Base-by-base conservation (phyloP, 768 basidiomycete species). In the Strobilomyces echinocephalus region DNA sequence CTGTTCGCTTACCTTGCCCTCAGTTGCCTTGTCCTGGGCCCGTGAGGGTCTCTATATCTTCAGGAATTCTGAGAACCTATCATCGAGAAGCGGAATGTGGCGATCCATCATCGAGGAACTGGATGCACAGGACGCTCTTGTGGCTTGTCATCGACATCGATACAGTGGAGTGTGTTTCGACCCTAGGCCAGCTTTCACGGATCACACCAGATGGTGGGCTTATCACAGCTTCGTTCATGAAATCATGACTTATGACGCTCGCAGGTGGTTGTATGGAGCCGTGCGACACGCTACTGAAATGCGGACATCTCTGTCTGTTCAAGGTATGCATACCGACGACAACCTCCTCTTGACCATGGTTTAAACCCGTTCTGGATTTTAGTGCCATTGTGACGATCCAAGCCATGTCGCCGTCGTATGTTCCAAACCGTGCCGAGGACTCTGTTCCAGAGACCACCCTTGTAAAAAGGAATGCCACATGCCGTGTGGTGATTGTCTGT, bases 11-110 rank as follows among this genome's bases (percentile, higher is more conserved):
- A 40, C 35, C 35, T 46, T 9, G 52, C 49, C 31, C 21, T 18
- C 55, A 76, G 88, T 90, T 39, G 86, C 89, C 0, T 65, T 91
- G 5, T 88, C 87, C 20, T 76, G 88, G 20, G 88, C 88, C 5
- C 78, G 80, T 46, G 81, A 91, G 55, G 88, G 88, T 5, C 70
- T 91, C 2, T 90, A 77, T 60, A 79, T 91, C 31, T 68, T 91
- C 4, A 89, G 89, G 20, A 88, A 88, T 49, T 80, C 84, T 0
- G 64, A 74, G 0, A 78, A 82, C 40, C 63, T 87, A 39, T 69
- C 77, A 5, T 68, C 73, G 15, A 73, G 69, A 52, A 82, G 79
- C 53, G 47, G 63, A 10, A 85, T 84, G 69, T 90, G 87, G 88
- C 65, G 63, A 1, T 69, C 64, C 0, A 73, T 88, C 14, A 67